Evolutionary conservation across 2,329 filamentous ascomycete species (phyloP).

Genomic region (Alternaria gaisen): DNA sequence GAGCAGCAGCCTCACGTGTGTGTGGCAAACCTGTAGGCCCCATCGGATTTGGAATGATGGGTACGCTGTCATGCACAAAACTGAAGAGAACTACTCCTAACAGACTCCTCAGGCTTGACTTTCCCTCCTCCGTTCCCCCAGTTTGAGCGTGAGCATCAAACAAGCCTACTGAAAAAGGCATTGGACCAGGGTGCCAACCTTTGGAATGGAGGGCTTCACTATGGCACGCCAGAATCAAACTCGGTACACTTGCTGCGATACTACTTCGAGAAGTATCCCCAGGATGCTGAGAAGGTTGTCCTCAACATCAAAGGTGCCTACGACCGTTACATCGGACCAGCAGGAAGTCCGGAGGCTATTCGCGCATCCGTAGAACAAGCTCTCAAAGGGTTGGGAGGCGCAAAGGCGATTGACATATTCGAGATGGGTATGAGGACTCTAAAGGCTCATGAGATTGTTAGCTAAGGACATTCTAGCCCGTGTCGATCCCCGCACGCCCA

Average conservation of each 20-base stretch:
- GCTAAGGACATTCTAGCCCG: background rate
- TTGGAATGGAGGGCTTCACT: conserved; percentile 58
- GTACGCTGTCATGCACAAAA: background rate
- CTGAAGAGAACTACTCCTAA: background rate
- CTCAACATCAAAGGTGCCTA: conserved; percentile 35
- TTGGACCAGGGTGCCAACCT: conserved; percentile 49
- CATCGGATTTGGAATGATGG: conserved; percentile 10
- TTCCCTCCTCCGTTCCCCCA: background rate
- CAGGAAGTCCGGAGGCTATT: background rate
- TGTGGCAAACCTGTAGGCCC: conserved; percentile 8
- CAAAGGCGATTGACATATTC: background rate
- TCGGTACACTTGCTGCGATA: conserved; percentile 54
- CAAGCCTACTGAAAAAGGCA: conserved; percentile 51
- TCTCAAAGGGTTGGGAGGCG: background rate
- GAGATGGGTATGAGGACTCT: background rate
- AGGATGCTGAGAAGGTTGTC: conserved; percentile 56
- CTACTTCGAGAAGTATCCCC: conserved; percentile 59
- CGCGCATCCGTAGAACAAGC: background rate
- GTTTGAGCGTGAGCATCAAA: conserved; percentile 29
- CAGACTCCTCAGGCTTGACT: background rate
- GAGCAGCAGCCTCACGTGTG: background rate
- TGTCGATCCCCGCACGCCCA: conserved; percentile 24
- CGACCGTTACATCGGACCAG: background rate
- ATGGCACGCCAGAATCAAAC: conserved; percentile 52
- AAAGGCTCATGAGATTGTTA: too few species aligned